phyloP scores from a whole-genome alignment of 371 early-diverging fungal species.

The Haplosporangium sp. region DNA sequence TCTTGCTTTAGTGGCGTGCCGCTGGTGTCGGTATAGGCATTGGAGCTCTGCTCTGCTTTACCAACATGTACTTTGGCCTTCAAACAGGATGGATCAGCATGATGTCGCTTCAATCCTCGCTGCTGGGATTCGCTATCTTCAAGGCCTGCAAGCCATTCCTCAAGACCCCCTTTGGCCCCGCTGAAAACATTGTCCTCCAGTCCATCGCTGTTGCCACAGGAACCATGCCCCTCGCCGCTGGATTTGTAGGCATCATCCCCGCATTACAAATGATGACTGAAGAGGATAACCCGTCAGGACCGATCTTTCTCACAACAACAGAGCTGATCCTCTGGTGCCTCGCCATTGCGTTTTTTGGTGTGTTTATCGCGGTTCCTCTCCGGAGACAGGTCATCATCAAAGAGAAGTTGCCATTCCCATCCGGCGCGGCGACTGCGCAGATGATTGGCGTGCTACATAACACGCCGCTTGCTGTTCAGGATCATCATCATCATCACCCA shows the following conservation, averaged over 20 bases:
- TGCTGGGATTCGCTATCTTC: slow-evolving; percentile 82
- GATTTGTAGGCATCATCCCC: slow-evolving; percentile 84
- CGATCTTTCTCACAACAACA: slow-evolving; percentile 16
- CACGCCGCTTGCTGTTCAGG: slow-evolving; percentile 31
- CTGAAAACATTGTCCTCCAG: slow-evolving; percentile 86
- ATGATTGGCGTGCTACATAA: slow-evolving; percentile 85
- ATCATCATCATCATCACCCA: not conserved
- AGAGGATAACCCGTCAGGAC: slow-evolving; percentile 41
- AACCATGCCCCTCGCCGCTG: slow-evolving; percentile 87
- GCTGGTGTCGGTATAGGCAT: slow-evolving; percentile 59
- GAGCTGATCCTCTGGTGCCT: slow-evolving; percentile 79
- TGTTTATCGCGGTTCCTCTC: slow-evolving; percentile 90
- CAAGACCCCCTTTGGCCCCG: slow-evolving; percentile 70
- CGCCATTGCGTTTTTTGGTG: slow-evolving; percentile 89
- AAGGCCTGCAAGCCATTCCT: slow-evolving; percentile 67
- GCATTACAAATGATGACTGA: slow-evolving; percentile 72
- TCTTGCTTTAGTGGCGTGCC: slow-evolving; percentile 28
- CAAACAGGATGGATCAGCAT: slow-evolving; percentile 91
- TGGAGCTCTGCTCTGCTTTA: slow-evolving; percentile 81
- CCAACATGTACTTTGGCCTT: slow-evolving; percentile 88
- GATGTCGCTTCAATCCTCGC: slow-evolving; percentile 88
- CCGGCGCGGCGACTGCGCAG: slow-evolving; percentile 89
- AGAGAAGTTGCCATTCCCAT: slow-evolving; percentile 86
- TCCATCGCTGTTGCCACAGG: slow-evolving; percentile 87
- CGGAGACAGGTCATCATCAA: slow-evolving; percentile 82